Percentiles rank a stretch among this genome's conserved stretches.
Conservation (phyloP, 1,284 basidiomycete species). For the Microbotryomycetes sp. region DNA sequence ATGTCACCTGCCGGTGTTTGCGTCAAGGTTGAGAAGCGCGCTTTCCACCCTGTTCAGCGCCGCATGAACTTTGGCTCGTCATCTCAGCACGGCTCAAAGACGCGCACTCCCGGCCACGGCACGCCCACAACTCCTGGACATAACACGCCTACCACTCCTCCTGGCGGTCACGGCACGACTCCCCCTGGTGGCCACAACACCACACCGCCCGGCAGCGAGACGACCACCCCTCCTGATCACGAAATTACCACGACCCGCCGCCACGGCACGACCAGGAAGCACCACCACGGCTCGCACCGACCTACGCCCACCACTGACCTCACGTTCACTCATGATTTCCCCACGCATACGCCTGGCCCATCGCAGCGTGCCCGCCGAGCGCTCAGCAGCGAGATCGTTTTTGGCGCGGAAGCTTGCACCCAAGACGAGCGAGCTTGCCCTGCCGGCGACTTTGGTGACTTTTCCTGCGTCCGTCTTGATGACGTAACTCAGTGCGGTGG, state of each 20-base stretch:
- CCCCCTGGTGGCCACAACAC: neutral
- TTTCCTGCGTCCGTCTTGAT: constrained; percentile 29
- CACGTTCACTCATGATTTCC: neutral
- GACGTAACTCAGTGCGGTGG: constrained; percentile 31
- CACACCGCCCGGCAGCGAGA: neutral
- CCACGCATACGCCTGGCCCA: constrained; percentile 7
- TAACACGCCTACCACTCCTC: neutral
- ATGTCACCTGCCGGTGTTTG: constrained; percentile 22
- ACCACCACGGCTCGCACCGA: neutral
- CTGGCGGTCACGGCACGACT: neutral
- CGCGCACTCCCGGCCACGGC: neutral
- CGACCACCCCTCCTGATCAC: neutral
- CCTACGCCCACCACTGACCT: neutral
- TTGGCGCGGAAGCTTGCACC: constrained; percentile 22
- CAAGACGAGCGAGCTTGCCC: constrained; percentile 29
- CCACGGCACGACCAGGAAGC: neutral
- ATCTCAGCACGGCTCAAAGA: neutral
- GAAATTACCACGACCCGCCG: neutral
- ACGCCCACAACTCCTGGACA: constrained; percentile 3
- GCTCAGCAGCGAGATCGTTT: constrained; percentile 21
- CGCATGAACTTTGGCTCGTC: neutral
- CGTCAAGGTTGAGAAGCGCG: constrained; percentile 23
- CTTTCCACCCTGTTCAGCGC: neutral
- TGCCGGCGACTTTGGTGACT: constrained; percentile 14
- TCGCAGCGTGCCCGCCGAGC: constrained; percentile 16